phyloP scores from a whole-genome alignment of 2,329 filamentous ascomycete species.

The Nemania abortiva region DNA sequence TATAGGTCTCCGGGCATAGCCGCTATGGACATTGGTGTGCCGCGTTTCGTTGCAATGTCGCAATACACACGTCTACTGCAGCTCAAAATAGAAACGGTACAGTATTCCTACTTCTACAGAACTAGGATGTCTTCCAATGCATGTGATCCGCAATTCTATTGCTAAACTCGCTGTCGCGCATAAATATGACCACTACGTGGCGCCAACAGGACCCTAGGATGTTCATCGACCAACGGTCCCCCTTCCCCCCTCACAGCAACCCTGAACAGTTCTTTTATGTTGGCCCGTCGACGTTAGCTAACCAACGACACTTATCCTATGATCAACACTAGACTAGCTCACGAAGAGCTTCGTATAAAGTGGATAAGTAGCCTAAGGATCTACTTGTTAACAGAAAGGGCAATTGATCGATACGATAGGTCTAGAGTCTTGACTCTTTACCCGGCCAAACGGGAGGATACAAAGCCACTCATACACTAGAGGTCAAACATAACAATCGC shows the following conservation, averaged over 20 bases:
- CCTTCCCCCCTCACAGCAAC: background rate
- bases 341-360: background rate
- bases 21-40: background rate
- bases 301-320: background rate
- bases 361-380: background rate
- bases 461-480: background rate
- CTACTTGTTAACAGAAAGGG: background rate
- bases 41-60: background rate
- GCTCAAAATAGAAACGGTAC: conserved; percentile 5
- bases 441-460: background rate
- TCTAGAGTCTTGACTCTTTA: background rate
- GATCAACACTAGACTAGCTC: background rate
- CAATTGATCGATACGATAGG: background rate
- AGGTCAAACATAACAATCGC: background rate
- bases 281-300: background rate
- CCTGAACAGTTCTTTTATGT: background rate
- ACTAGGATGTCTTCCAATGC: conserved; percentile 2
- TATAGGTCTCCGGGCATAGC: background rate
- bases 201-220: background rate
- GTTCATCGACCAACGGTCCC: background rate
- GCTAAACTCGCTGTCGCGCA: background rate
- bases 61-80: background rate
- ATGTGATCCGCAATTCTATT: conserved; percentile 15
- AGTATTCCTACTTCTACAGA: background rate
- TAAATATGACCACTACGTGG: background rate